Base-by-base conservation (phyloP, 192 early-diverging fungal species). In the Podila epigama region DNA sequence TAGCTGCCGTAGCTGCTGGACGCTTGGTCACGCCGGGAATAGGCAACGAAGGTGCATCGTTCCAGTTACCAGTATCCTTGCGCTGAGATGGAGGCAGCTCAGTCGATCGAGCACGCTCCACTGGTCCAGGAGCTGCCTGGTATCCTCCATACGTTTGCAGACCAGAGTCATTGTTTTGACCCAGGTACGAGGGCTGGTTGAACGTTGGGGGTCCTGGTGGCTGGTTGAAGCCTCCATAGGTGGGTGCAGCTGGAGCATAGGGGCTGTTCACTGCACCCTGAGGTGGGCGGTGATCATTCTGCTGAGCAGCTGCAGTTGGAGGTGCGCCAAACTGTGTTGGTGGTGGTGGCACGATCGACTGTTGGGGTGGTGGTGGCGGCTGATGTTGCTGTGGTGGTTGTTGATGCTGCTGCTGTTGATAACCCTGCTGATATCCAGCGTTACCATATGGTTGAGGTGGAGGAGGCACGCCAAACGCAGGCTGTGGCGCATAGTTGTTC, bases 31-130 rank as follows among this genome's bases (percentile, higher is more conserved):
- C 66, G 12, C 59, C 58, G 52, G 68, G 52, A 58, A 64, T 42
- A 36, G 68, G 66, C 60, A 70, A 40, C 60, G 83, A 54, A 54
- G 87, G 87, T 31, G 87, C 84, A 63, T 89, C 87, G 60, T 89
- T 89, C 86, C 86, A 89, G 54, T 83, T 83, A 22, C 81, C 67
- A 34, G 73, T 62, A 40, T 79, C 68, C 48, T 83, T 86, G 32
- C 80, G 81, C 37, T 77, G 78, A 25, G 82, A 81, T 12, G 81
- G 67, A 53, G 70, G 59, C 32, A 79, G 35, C 27, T 78, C 80
- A 25, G 80, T 61, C 22, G 68, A 66, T 41, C 75, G 61, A 22
- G 70, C 40, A 25, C 58, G 59, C 41, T 82, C 77, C 11, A 66
- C 54, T 37, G 73, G 66, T 5, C 55, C 52, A 53, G 48, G 32